Percentiles rank a stretch among this genome's conserved stretches.
phyloP scores from a whole-genome alignment of 768 basidiomycete genomes.

The Termitomyces sp. region DNA sequence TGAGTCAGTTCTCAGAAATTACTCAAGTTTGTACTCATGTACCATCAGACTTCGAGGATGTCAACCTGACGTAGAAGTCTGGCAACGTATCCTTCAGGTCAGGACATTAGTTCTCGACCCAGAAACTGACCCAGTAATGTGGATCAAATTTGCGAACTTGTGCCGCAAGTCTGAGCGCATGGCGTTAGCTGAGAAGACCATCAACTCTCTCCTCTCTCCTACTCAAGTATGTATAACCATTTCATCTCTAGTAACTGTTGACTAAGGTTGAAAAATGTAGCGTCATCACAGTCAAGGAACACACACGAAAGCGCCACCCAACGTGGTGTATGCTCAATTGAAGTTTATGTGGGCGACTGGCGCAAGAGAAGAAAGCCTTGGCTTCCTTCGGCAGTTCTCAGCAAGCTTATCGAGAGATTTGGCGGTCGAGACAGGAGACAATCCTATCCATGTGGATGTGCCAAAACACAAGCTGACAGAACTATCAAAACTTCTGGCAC shows the following conservation, averaged over 20 bases:
- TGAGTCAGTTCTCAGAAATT: constrained; percentile 24
- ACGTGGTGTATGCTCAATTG: constrained; percentile 93
- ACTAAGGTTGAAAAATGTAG: constrained; percentile 28
- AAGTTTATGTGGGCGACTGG: constrained; percentile 95
- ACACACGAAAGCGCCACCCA: constrained; percentile 79
- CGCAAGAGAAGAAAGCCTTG: constrained; percentile 72
- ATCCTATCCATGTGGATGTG: constrained; percentile 46
- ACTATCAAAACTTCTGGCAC: constrained; percentile 83
- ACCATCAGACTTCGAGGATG: constrained; percentile 79
- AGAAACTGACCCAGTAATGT: constrained; percentile 93
- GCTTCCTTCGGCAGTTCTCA: constrained; percentile 80
- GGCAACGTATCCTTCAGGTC: constrained; percentile 97
- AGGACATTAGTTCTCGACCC: constrained; percentile 90
- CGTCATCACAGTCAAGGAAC: constrained; percentile 45
- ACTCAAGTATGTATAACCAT: constrained; percentile 45
- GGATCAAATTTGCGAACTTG: constrained; percentile 98
- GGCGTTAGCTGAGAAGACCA: constrained; percentile 94
- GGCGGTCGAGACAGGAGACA: constrained; percentile 52
- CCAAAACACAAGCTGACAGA: constrained; percentile 60
- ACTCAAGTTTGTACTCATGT: background rate
- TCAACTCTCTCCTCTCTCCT: constrained; percentile 84
- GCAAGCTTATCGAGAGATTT: constrained; percentile 73
- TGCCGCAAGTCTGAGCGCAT: constrained; percentile 95
- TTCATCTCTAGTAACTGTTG: background rate
- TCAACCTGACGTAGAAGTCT: constrained; percentile 97